Evolutionary conservation across 495 filamentous ascomycete species (phyloP).

Genomic region (Podospora tetraspora): DNA sequence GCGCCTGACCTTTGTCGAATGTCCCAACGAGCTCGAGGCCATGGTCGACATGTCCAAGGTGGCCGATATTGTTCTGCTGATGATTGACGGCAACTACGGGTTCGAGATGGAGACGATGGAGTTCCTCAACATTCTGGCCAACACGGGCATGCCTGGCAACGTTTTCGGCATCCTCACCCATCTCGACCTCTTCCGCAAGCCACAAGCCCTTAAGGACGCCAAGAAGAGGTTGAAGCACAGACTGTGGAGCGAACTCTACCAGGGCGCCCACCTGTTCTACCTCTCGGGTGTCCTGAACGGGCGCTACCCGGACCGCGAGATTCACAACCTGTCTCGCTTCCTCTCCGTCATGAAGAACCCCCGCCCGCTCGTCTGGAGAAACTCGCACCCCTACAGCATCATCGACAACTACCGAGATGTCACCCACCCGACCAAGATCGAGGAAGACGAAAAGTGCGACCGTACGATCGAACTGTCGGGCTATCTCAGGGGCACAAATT

Average conservation of each 20-base stretch:
- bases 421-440: conserved; percentile 84
- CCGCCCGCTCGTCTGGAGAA: conserved; percentile 90
- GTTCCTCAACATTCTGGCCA: conserved; percentile 83
- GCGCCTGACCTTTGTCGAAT: conserved; percentile 92
- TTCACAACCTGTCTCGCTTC: conserved; percentile 91
- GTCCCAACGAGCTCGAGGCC: conserved; percentile 85
- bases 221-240: conserved; percentile 96
- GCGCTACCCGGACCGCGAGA: conserved; percentile 91
- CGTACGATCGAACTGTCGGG: conserved; percentile 87
- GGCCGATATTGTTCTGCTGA: conserved; percentile 89
- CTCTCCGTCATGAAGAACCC: conserved; percentile 99
- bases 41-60: conserved; percentile 97
- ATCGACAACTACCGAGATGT: conserved; percentile 92
- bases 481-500: conserved; percentile 93
- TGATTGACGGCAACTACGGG: conserved; percentile 98
- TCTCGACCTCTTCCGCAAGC: conserved; percentile 90
- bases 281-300: conserved; percentile 93
- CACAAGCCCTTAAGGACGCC: conserved; percentile 76
- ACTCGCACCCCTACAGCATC: conserved; percentile 87
- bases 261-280: conserved; percentile 95
- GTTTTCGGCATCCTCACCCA: conserved; percentile 96
- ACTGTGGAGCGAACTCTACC: conserved; percentile 94
- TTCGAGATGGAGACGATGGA: conserved; percentile 99
- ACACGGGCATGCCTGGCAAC: conserved; percentile 95
- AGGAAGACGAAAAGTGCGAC: conserved; percentile 82